Conservation (phyloP, 2,329 filamentous ascomycete genomes). For the Alternaria arbusti region DNA sequence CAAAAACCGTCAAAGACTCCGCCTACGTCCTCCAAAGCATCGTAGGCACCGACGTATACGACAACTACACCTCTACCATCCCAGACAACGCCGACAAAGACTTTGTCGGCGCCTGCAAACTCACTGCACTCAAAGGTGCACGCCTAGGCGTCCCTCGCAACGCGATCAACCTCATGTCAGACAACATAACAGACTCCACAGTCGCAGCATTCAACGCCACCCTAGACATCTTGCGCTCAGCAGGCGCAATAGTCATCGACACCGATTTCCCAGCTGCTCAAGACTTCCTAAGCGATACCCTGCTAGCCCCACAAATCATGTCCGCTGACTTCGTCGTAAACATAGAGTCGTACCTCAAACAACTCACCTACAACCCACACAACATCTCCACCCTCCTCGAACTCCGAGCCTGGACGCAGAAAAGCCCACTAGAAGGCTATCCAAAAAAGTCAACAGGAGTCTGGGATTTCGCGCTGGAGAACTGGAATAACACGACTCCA, state of each 20-base stretch:
- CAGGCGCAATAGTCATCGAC: slow-evolving; percentile 70
- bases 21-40: slow-evolving; percentile 71
- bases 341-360: slow-evolving; percentile 67
- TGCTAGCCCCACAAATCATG: slow-evolving; percentile 69
- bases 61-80: slow-evolving; percentile 71
- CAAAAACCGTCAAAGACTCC: slow-evolving; percentile 72
- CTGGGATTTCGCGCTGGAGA: background rate
- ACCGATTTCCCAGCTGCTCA: slow-evolving; percentile 70
- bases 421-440: background rate
- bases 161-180: slow-evolving; percentile 71
- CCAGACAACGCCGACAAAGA: slow-evolving; percentile 57
- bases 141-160: slow-evolving; percentile 75
- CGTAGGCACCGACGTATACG: slow-evolving; percentile 66
- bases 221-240: slow-evolving; percentile 60
- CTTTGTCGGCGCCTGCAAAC: background rate
- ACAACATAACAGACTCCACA: slow-evolving; percentile 60
- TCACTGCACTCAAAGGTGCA: slow-evolving; percentile 62
- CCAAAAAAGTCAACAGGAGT: background rate
- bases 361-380: slow-evolving; percentile 59
- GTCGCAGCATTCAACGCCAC: slow-evolving; percentile 57
- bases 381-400: slow-evolving; percentile 15
- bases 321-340: slow-evolving; percentile 74
- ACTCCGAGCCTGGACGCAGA: background rate
- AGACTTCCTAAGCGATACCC: slow-evolving; percentile 73
- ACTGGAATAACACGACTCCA: background rate